These are phyloP conservation scores for Kwoniella dejecticola DNA, from an alignment of 768 basidiomycete genomes.

Conservation along the genomic window DNA sequence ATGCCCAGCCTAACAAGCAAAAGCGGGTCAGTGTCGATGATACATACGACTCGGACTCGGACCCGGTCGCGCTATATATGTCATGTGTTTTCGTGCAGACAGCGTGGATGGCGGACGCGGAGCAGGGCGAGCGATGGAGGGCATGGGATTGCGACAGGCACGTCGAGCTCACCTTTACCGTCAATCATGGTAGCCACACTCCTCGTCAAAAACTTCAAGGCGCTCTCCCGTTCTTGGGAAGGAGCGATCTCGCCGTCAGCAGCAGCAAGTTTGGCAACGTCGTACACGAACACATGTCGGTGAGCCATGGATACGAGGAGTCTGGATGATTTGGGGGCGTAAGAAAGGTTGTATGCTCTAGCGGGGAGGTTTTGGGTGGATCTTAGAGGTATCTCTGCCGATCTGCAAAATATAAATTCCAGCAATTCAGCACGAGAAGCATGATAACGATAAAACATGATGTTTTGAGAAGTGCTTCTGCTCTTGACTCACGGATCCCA, in stretches of 20 bases:
- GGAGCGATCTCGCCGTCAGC: slow-evolving; percentile 59
- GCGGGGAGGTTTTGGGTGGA: slow-evolving; percentile 72
- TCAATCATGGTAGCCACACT: slow-evolving; percentile 88
- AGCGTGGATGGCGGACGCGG: no score
- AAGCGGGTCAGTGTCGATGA: no score
- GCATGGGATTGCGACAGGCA: no score
- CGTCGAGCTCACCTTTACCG: slow-evolving; percentile 83
- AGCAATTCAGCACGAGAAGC: no score
- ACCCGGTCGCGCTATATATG: no score
- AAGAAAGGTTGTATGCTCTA: slow-evolving; percentile 73
- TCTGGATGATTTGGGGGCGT: slow-evolving; percentile 70
- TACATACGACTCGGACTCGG: no score
- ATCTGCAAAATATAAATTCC: no score
- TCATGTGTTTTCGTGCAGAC: no score
- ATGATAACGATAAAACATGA: no score
- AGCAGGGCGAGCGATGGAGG: no score
- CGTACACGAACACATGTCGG: slow-evolving; percentile 84
- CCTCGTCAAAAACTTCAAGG: slow-evolving; percentile 91
- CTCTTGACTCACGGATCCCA: slow-evolving; percentile 72
- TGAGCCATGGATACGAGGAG: slow-evolving; percentile 94
- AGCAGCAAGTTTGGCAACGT: slow-evolving; percentile 70
- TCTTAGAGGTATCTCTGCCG: slow-evolving; percentile 60
- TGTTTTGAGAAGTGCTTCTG: no score
- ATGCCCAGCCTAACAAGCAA: slow-evolving; percentile 80
- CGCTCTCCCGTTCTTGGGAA: slow-evolving; percentile 81